Base-by-base conservation (phyloP, 805 yeast species). In the Candida hungchunana region DNA sequence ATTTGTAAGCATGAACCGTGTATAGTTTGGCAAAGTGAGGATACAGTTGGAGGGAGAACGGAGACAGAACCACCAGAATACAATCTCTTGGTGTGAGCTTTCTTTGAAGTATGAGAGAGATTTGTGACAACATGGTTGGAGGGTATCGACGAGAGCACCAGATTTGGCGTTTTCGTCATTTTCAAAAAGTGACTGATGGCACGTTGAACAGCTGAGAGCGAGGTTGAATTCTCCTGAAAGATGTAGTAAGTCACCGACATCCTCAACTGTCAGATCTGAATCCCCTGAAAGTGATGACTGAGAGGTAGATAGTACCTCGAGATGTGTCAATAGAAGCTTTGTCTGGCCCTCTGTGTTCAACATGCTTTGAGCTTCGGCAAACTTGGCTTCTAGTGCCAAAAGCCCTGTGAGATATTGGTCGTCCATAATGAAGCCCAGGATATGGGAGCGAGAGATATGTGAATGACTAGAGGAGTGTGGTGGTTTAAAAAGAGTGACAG, bases 1-100 rank as follows among this genome's bases (percentile, higher is more conserved):
- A 18, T 43, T 50, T 5, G 48, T 42, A 28, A 69, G 56, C 41
- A 69, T 56, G 39, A 68, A 59, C 42, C 66, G 64, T 10, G 75
- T 64, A 43, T 68, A 71, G 48, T 67, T 61, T 11, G 78, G 77
- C 22, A 72, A 56, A 1, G 72, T 61, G 27, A 66, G 56, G 26
- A 68, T 56, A 18, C 76, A 70, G 31, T 63, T 62, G 22, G 67
- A 59, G 1, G 71, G 73, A 43, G 64, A 60, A 32, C 59, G 62
- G 25, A 72, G 50, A 37, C 71, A 68, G 29, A 67, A 56, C 38
- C 62, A 47, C 75, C 75, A 71, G 46, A 57, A 72, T 4, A 63
- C 56, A 15, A 54, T 46, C 33, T 71, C 75, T 14, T 65, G 44
- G 9, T 45, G 43, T 7, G 48, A 40, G 13, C 43, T 28, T 6